Evolutionary conservation across 140 eudicot genomes (phyloP), one percentile per base, ranked within the genome.

Genomic region (Anethum foeniculum): DNA sequence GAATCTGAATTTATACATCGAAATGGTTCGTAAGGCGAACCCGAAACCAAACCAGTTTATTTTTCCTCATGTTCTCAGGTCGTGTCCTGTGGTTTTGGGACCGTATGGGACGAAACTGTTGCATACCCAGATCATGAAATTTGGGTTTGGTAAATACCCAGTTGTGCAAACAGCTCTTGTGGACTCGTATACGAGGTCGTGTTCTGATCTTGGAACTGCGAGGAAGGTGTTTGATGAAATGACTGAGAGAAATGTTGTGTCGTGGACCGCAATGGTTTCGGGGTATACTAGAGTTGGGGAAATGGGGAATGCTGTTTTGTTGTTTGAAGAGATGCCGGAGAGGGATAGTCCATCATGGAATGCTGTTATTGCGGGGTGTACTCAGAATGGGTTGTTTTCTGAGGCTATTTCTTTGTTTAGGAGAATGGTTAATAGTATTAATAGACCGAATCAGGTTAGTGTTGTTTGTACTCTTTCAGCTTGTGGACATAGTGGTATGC

Each of bases 241-340:
- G 88, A 77, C 93, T 84, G 97, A 89, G 48, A 91, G 93, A 60
- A 91, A 86, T 83, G 93, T 90, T 27, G 95, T 93, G 73, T 77
- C 97, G 23, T 91, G 97, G 98, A 93, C 95, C 39, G 95, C 97
- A 10, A 91, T 93, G 93, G 48, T 93, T 83, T 88, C 96, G 1
- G 98, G 97, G 86, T 93, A 93, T 77, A 83, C 91, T 10, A 85
- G 91, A 82, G 88, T 87, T 19, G 98, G 98, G 83, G 85, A 88
- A 44, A 85, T 91, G 88, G 90, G 86, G 81, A 79, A 84, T 86
- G 98, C 97, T 2, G 79, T 93, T 65, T 75, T 83, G 79, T 76
- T 93, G 82, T 93, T 93, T 88, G 98, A 93, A 14, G 74, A 75
- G 68, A 88, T 91, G 97, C 91, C 91, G 2, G 93, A 85, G 84